These are phyloP conservation scores for Xylariaceae sp. DNA, from an alignment of 2,329 filamentous ascomycete genomes.

Conservation along the genomic window DNA sequence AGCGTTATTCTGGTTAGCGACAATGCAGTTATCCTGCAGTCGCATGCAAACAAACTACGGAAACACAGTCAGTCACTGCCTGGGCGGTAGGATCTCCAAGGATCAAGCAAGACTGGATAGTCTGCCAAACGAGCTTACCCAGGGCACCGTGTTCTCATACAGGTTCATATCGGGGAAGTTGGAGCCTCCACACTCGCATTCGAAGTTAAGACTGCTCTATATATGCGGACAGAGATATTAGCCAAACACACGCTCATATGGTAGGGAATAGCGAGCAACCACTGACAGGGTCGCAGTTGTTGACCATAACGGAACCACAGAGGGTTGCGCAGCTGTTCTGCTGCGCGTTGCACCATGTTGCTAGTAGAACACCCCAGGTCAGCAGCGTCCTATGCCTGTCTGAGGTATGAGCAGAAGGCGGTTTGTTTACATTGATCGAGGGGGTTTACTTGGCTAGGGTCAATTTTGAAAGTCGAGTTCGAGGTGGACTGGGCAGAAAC, in stretches of 20 bases:
- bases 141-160: slow-evolving; percentile 48
- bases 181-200: slow-evolving; percentile 48
- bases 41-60: slow-evolving; percentile 48
- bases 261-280: slow-evolving; percentile 23
- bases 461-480: slow-evolving; percentile 44
- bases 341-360: slow-evolving; percentile 50
- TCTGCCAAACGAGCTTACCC: slow-evolving; percentile 23
- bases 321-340: slow-evolving; percentile 47
- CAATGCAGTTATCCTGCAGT: slow-evolving; percentile 47
- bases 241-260: background rate
- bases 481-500: slow-evolving; percentile 41
- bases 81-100: background rate
- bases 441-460: slow-evolving; percentile 33
- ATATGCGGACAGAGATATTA: slow-evolving; percentile 3
- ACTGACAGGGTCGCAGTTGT: slow-evolving; percentile 47
- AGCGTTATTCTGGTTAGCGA: slow-evolving; percentile 39
- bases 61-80: slow-evolving; percentile 17
- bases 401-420: background rate
- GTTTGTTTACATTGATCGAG: slow-evolving; percentile 38
- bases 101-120: background rate
- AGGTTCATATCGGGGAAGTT: slow-evolving; percentile 49
- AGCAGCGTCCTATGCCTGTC: slow-evolving; percentile 14
- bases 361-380: slow-evolving; percentile 27
- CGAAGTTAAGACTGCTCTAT: slow-evolving; percentile 40
- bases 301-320: slow-evolving; percentile 40